Evolutionary conservation across 352 stramenopile genomes (phyloP).

Genomic region (Pythium brassicae): DNA sequence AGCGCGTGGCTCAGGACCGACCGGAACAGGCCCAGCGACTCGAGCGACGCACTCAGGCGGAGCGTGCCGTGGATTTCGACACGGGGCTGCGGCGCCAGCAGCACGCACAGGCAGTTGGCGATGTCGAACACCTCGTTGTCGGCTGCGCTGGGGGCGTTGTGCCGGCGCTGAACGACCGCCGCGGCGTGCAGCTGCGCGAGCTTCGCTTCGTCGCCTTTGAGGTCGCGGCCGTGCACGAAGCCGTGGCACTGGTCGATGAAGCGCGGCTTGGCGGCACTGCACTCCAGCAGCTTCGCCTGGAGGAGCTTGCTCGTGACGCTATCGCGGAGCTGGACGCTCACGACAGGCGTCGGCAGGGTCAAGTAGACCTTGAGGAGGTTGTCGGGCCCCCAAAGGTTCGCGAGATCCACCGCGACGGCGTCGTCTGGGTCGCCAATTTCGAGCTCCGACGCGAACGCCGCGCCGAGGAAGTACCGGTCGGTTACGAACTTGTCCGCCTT

Average conservation of each 20-base stretch:
- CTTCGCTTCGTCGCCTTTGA: constrained; percentile 30
- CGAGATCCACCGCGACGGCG: constrained; percentile 17
- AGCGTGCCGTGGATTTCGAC: constrained; percentile 39
- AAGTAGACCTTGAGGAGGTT: constrained; percentile 50
- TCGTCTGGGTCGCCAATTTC: constrained; percentile 15
- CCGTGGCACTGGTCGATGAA: constrained; percentile 66
- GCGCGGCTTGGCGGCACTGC: constrained; percentile 28
- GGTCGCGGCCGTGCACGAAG: constrained; percentile 26
- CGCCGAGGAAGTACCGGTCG: constrained; percentile 36
- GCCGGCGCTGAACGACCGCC: constrained; percentile 2
- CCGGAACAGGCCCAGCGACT: constrained; percentile 32
- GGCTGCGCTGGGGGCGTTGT: neutral
- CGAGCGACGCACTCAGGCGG: constrained; percentile 15
- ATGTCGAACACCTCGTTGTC: constrained; percentile 21
- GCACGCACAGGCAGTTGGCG: constrained; percentile 39
- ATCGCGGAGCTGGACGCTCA: constrained; percentile 35
- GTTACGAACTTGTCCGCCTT: constrained; percentile 34
- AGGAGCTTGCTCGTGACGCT: constrained; percentile 32
- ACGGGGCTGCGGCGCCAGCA: constrained; percentile 35
- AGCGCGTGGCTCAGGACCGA: constrained; percentile 18
- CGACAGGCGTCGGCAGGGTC: constrained; percentile 25
- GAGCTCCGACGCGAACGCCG: constrained; percentile 25
- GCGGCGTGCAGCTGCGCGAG: constrained; percentile 29
- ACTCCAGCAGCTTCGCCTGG: constrained; percentile 24
- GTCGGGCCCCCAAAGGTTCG: constrained; percentile 37